These are phyloP conservation scores for Dimargaris verticillata DNA, from an alignment of 192 early-diverging fungal genomes.

Conservation along the genomic window DNA sequence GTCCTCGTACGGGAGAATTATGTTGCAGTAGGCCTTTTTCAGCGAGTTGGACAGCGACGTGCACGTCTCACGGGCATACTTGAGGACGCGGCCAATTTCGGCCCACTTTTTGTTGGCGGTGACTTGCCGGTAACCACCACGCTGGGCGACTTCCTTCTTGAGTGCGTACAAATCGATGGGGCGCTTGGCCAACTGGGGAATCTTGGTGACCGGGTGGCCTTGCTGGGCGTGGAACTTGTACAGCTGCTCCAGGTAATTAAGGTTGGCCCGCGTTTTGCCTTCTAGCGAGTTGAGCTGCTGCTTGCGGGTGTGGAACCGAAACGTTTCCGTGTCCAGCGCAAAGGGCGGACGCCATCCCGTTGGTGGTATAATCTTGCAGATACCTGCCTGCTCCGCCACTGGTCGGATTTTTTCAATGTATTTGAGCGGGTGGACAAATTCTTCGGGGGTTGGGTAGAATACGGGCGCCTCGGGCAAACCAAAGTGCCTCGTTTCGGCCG, in stretches of 20 bases:
- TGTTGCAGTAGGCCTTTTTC: conserved; percentile 45
- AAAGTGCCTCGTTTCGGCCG: conserved; percentile 33
- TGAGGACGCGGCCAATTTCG: conserved; percentile 60
- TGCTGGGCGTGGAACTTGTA: conserved; percentile 71
- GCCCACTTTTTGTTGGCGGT: conserved; percentile 55
- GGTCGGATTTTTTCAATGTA: conserved; percentile 71
- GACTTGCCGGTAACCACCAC: conserved; percentile 60
- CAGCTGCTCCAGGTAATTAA: conserved; percentile 85
- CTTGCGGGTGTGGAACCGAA: conserved; percentile 75
- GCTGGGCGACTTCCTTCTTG: conserved; percentile 58
- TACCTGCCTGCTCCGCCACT: conserved; percentile 61
- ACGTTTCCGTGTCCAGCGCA: conserved; percentile 73
- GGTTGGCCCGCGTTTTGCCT: conserved; percentile 64
- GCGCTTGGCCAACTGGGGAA: conserved; percentile 70
- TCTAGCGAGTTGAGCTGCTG: conserved; percentile 87
- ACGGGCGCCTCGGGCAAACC: conserved; percentile 56
- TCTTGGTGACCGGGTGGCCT: conserved; percentile 51
- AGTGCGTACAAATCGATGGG: conserved; percentile 74
- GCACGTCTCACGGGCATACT: conserved; percentile 52
- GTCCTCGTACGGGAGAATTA: conserved; percentile 52
- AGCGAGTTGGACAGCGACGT: conserved; percentile 60
- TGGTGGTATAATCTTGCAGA: conserved; percentile 90
- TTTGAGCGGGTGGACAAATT: conserved; percentile 68
- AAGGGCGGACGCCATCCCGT: conserved; percentile 69
- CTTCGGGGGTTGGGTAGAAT: conserved; percentile 62